Evolutionary conservation across 2,329 filamentous ascomycete species (phyloP).

Genomic region (Talaromyces sp.): DNA sequence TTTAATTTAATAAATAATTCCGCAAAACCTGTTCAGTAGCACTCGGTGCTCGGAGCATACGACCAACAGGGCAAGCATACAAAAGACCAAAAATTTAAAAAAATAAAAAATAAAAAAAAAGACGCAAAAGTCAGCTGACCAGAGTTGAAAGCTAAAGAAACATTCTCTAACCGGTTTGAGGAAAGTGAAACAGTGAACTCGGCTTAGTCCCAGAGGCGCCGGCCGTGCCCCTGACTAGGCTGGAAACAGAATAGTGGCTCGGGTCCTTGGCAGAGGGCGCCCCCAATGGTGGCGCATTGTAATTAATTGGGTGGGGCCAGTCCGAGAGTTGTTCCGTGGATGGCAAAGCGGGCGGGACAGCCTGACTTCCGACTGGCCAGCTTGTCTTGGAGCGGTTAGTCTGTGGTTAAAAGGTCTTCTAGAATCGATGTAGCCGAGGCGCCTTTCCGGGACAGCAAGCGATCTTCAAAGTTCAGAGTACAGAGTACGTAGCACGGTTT

Average conservation of each 20-base stretch:
- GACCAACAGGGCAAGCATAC: background rate
- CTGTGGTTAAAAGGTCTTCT: background rate
- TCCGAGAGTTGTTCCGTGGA: background rate
- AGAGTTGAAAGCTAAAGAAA: background rate
- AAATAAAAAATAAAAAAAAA: too few species aligned
- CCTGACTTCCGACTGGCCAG: background rate
- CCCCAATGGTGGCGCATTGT: background rate
- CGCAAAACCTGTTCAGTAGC: too few species aligned
- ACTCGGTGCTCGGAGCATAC: background rate
- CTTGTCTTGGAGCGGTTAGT: background rate
- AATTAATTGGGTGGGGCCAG: background rate
- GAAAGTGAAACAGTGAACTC: background rate
- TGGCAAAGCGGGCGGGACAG: background rate
- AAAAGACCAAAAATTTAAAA: too few species aligned
- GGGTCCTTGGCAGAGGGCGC: background rate
- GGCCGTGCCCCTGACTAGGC: background rate
- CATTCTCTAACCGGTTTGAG: background rate
- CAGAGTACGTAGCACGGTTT: too few species aligned
- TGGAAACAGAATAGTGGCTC: background rate
- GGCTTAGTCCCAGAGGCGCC: background rate
- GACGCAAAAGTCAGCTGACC: background rate
- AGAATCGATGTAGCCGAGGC: background rate
- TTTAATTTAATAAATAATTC: too few species aligned
- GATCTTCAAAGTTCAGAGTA: too few species aligned
- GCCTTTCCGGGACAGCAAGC: background rate